Conservation (phyloP, 345 rosid species). For the Eucalyptus cloeziana region DNA sequence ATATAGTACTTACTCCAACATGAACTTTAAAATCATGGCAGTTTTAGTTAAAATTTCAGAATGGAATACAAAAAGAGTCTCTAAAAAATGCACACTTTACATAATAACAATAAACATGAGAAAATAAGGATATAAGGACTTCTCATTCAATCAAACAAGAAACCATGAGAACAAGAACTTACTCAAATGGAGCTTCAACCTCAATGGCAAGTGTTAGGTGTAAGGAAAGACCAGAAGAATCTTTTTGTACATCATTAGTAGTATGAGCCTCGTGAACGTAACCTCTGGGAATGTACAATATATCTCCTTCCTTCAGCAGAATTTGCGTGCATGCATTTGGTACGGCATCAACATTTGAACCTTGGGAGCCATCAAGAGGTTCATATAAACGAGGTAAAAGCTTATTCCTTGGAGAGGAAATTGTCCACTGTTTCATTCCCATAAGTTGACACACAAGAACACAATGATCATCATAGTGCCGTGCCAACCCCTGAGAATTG, state of each 20-base stretch:
- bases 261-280: conserved; percentile 39
- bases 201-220: conserved; percentile 51
- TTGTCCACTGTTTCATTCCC: conserved; percentile 37
- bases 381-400: conserved; percentile 42
- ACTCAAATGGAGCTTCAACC: conserved; percentile 62
- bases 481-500: conserved; percentile 49
- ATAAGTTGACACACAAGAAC: conserved; percentile 54
- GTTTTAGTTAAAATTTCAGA: background rate
- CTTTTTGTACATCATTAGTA: background rate
- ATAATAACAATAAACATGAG: background rate
- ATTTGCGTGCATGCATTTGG: conserved; percentile 4
- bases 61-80: background rate
- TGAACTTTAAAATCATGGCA: background rate
- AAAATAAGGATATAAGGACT: background rate
- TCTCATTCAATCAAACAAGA: background rate
- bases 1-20: background rate
- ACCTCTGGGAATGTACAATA: conserved; percentile 41
- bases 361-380: conserved; percentile 5
- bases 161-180: conserved; percentile 3
- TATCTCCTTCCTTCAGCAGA: conserved; percentile 36
- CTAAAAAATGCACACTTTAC: background rate
- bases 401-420: conserved; percentile 15
- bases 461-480: conserved; percentile 48
- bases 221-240: conserved; percentile 24
- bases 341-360: background rate